A percentile compares a stretch with the other conserved stretches of the same genome.
phyloP scores from a whole-genome alignment of 106 monocot genomes.

The Dioscorea alata region DNA sequence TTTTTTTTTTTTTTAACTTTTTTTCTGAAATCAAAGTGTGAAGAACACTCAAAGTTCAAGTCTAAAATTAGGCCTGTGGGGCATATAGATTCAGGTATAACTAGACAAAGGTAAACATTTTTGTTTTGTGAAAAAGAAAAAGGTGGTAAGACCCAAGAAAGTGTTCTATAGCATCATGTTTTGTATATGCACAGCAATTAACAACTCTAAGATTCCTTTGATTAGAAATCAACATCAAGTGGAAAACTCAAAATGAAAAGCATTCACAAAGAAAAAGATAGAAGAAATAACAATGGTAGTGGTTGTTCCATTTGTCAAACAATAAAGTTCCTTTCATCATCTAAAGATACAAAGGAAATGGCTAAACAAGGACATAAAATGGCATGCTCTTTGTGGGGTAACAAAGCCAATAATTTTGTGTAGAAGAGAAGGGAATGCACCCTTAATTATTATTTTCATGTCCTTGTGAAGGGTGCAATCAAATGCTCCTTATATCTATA shows the following conservation, averaged over 20 bases:
- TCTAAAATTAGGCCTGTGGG: too few relatives aligned
- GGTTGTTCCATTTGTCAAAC: neutral
- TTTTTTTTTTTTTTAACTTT: neutral
- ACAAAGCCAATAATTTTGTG: too few relatives aligned
- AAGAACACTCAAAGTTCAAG: neutral
- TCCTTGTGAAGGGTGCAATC: too few relatives aligned
- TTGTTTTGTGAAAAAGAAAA: neutral
- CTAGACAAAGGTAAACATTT: too few relatives aligned
- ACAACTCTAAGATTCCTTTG: neutral
- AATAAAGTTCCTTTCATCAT: neutral
- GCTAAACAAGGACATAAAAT: too few relatives aligned
- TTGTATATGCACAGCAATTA: neutral
- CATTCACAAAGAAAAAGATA: neutral
- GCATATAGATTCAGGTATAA: too few relatives aligned
- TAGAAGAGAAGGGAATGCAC: too few relatives aligned
- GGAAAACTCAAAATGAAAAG: neutral
- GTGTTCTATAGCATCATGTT: too few relatives aligned
- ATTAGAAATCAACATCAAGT: neutral
- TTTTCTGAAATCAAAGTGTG: neutral
- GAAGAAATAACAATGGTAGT: neutral
- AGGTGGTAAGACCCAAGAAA: neutral
- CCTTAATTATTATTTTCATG: too few relatives aligned
- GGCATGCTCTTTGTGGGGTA: too few relatives aligned
- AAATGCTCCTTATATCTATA: too few relatives aligned
- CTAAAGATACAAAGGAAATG: too few relatives aligned